Evolutionary conservation across 1,139 yeast species (phyloP).

Genomic region (Yamadazyma aaseri): DNA sequence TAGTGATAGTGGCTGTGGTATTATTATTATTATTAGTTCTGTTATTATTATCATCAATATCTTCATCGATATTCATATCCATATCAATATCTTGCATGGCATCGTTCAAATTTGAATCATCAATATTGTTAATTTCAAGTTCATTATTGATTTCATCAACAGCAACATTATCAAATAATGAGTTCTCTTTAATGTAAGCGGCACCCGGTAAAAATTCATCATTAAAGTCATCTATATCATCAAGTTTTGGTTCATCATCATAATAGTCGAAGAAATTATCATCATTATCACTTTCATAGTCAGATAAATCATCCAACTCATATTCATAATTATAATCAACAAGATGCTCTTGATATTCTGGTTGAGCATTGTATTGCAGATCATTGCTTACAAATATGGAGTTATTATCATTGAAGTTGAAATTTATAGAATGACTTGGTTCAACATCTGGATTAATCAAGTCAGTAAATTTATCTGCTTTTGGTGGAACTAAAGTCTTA

Average conservation of each 20-base stretch:
- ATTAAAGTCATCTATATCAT: conserved; percentile 3
- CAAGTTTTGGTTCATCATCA: neutral
- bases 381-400: conserved; percentile 29
- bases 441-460: conserved; percentile 44
- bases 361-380: conserved; percentile 25
- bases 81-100: neutral
- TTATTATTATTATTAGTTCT: too few species aligned
- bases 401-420: conserved; percentile 24
- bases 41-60: neutral
- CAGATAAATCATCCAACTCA: conserved; percentile 16
- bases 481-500: conserved; percentile 31
- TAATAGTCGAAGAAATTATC: conserved; percentile 6
- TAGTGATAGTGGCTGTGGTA: neutral
- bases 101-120: conserved; percentile 1
- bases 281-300: conserved; percentile 15
- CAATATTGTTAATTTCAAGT: conserved; percentile 6
- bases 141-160: conserved; percentile 12
- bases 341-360: conserved; percentile 28
- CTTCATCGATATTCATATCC: conserved; percentile 1
- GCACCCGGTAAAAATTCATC: conserved; percentile 3
- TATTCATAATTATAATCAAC: conserved; percentile 10
- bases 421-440: conserved; percentile 39
- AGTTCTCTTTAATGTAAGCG: conserved; percentile 1
- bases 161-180: neutral
- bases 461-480: conserved; percentile 28